Conservation (phyloP, 176 grass and related monocot genomes). For the Oryza rufipogon region DNA sequence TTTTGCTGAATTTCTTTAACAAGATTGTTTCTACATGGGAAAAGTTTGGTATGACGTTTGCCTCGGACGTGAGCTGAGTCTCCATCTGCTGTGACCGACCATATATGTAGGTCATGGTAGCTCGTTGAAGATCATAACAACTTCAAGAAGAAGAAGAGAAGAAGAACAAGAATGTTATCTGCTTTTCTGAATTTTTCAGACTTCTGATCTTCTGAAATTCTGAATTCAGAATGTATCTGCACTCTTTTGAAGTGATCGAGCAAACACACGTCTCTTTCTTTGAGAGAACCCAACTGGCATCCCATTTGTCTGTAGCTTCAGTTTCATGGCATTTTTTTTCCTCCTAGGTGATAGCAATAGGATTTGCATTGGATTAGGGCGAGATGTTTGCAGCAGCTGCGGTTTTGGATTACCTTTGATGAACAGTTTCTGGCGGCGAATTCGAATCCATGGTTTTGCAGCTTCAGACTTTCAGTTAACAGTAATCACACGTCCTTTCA, state of each 20-base stretch:
- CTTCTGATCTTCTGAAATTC: no score
- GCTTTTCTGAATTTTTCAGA: no score
- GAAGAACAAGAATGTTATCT: no score
- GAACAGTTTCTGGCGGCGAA: neutral
- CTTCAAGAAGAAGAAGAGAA: neutral
- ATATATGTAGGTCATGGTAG: neutral
- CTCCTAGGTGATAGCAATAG: slow-evolving; percentile 2
- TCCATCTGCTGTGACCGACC: neutral
- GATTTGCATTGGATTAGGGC: neutral
- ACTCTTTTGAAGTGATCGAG: neutral
- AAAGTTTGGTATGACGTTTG: no score
- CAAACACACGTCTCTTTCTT: slow-evolving; percentile 21
- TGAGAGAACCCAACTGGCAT: neutral
- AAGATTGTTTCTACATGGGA: neutral
- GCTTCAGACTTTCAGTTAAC: neutral
- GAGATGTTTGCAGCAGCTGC: neutral
- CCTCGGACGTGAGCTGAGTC: neutral
- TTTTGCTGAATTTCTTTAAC: neutral
- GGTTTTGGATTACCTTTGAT: neutral
- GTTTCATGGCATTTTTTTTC: slow-evolving; percentile 24
- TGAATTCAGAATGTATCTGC: slow-evolving; percentile 1
- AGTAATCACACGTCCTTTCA: neutral
- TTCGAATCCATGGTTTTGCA: neutral
- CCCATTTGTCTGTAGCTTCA: neutral
- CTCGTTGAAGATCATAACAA: neutral